Evolutionary conservation across 73 alveolate species (phyloP).

Genomic region (Paramecium caudatum): DNA sequence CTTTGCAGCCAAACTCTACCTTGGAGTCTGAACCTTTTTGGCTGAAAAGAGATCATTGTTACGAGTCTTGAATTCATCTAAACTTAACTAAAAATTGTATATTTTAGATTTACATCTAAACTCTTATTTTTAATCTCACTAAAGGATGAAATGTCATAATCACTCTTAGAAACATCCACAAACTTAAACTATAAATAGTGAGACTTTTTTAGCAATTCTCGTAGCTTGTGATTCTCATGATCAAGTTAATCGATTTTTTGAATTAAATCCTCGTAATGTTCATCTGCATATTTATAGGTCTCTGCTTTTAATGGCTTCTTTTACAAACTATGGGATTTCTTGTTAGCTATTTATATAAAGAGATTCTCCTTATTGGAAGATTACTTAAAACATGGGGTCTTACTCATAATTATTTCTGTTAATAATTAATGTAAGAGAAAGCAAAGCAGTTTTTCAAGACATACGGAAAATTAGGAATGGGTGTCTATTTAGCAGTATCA

Average conservation of each 20-base stretch:
- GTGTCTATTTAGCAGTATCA: not conserved
- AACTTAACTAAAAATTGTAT: constrained; percentile 3
- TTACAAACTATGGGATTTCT: not conserved
- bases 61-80: constrained; percentile 24
- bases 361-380: constrained; percentile 38
- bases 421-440: not conserved
- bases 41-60: not conserved
- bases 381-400: constrained; percentile 32
- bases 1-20: constrained; percentile 50
- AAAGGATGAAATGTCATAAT: not conserved
- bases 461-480: not conserved
- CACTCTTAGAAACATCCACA: constrained; percentile 31
- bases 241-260: constrained; percentile 59
- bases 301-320: not conserved
- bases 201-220: constrained; percentile 63
- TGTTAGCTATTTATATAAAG: constrained; percentile 44
- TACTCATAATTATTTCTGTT: constrained; percentile 24
- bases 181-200: constrained; percentile 25
- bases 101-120: constrained; percentile 1
- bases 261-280: constrained; percentile 64
- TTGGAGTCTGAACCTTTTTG: not conserved
- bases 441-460: constrained; percentile 10
- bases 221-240: constrained; percentile 66
- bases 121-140: constrained; percentile 55
- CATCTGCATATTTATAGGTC: constrained; percentile 69